These are phyloP conservation scores for Aspergillus carbonarius DNA, from an alignment of 2,329 filamentous ascomycete genomes.

Conservation along the genomic window DNA sequence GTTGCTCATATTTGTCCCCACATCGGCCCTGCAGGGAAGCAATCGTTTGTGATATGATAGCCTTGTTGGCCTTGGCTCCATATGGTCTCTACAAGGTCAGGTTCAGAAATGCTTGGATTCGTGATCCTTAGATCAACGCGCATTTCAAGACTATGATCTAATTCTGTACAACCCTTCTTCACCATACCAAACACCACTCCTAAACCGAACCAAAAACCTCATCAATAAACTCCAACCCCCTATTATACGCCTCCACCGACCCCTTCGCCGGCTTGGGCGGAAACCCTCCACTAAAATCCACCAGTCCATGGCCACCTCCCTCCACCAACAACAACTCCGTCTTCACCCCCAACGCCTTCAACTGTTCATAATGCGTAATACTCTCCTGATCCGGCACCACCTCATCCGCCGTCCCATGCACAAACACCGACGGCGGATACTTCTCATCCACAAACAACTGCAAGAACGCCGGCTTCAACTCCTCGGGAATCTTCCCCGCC, in stretches of 20 bases:
- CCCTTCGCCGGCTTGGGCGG: neutral
- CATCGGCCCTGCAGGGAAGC: too few species aligned
- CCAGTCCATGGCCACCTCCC: conserved; percentile 18
- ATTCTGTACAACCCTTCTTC: too few species aligned
- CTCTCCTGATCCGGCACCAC: conserved; percentile 23
- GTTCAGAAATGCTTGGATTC: too few species aligned
- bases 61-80: too few species aligned
- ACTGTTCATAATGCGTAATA: conserved; percentile 17
- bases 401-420: conserved; percentile 23
- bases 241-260: conserved; percentile 16
- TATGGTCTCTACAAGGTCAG: too few species aligned
- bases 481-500: conserved; percentile 11
- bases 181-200: neutral
- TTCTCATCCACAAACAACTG: conserved; percentile 15
- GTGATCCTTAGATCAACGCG: too few species aligned
- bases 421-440: conserved; percentile 22
- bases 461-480: conserved; percentile 16
- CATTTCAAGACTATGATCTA: too few species aligned
- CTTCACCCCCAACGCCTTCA: conserved; percentile 14
- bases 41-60: too few species aligned
- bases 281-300: conserved; percentile 7
- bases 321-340: conserved; percentile 17
- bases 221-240: conserved; percentile 20
- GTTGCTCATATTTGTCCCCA: too few species aligned
- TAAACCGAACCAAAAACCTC: conserved; percentile 1